These are phyloP conservation scores for Dothistroma pini DNA, from an alignment of 2,329 filamentous ascomycete genomes.

Conservation along the genomic window DNA sequence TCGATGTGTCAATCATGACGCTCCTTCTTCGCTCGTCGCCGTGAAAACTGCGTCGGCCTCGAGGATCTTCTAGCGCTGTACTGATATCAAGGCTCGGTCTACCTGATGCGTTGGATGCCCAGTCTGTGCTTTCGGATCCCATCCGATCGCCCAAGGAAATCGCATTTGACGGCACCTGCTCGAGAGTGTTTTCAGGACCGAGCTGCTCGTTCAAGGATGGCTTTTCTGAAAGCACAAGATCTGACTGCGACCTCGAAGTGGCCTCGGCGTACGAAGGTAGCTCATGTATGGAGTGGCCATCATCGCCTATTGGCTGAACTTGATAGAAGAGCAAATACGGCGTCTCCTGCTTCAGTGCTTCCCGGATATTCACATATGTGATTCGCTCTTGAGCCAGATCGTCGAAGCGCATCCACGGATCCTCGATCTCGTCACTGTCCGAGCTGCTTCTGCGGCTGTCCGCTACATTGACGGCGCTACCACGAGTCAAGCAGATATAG, in stretches of 20 bases:
- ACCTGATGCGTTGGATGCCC: slow-evolving; percentile 15
- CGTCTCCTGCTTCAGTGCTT: slow-evolving; percentile 77
- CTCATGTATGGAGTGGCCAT: slow-evolving; percentile 40
- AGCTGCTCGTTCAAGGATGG: slow-evolving; percentile 21
- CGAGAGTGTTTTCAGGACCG: slow-evolving; percentile 20
- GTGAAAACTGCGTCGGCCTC: slow-evolving; percentile 38
- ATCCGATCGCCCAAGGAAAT: slow-evolving; percentile 9
- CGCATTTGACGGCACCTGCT: slow-evolving; percentile 15
- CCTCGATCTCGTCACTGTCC: slow-evolving; percentile 58
- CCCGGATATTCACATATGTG: slow-evolving; percentile 69
- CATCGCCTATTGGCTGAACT: slow-evolving; percentile 79
- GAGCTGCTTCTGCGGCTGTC: slow-evolving; percentile 18
- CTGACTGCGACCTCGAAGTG: slow-evolving; percentile 29
- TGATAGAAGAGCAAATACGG: slow-evolving; percentile 96
- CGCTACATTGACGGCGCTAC: slow-evolving; percentile 50
- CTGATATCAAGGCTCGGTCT: slow-evolving; percentile 32
- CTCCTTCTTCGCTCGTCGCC: slow-evolving; percentile 39
- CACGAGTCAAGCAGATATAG: slow-evolving; percentile 81
- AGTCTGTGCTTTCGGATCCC: slow-evolving; percentile 21
- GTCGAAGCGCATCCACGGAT: slow-evolving; percentile 88
- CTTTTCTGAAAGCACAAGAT: slow-evolving; percentile 27
- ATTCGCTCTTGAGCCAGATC: slow-evolving; percentile 75
- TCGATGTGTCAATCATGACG: slow-evolving; percentile 40
- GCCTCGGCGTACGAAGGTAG: slow-evolving; percentile 44
- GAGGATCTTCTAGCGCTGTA: slow-evolving; percentile 19